Base-by-base conservation (phyloP, 1,284 basidiomycete species). In the Schizophyllum amplum region DNA sequence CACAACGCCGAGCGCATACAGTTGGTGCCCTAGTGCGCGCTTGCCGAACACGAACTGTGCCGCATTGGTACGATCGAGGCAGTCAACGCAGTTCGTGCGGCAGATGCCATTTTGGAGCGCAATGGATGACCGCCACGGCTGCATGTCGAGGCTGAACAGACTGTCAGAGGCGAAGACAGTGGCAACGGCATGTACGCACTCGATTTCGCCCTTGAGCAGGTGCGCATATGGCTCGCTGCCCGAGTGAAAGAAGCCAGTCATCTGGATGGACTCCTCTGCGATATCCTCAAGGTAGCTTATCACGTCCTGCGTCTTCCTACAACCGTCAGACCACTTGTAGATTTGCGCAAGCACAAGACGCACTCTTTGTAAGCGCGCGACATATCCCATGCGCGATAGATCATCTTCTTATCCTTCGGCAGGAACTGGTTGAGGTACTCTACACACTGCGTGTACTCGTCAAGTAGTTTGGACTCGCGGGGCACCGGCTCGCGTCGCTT, bases 11-110 rank as follows among this genome's bases (percentile, higher is more conserved):
- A 99, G 82, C 0, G 94, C 95, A 68, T 97, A 94, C 6, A 99
- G 78, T 69, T 99, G 97, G 70, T 98, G 94, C 0, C 94, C 95
- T 13, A 99, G 77, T 0, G 92, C 96, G 13, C 92, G 87, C 69
- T 98, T 98, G 2, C 94, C 97, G 61, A 99, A 96, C 0, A 98
- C 94, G 67, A 98, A 98, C 67, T 99, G 96, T 0, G 94, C 94
- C 0, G 95, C 94, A 64, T 99, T 99, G 2, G 97, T 99, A 4
- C 94, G 84, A 69, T 99, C 97, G 6, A 99, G 78, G 66, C 97
- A 99, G 68, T 99, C 97, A 1, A 99, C 93, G 63, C 92, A 97
- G 65, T 97, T 97, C 0, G 86, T 92, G 6, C 94, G 81, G 63
- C 90, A 91, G 42, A 98, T 82, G 4, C 96, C 96, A 55, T 90